A percentile compares a stretch with the other conserved stretches of the same genome.
Conservation (phyloP, 2,329 filamentous ascomycete genomes). For the Aspergillus proliferans region DNA sequence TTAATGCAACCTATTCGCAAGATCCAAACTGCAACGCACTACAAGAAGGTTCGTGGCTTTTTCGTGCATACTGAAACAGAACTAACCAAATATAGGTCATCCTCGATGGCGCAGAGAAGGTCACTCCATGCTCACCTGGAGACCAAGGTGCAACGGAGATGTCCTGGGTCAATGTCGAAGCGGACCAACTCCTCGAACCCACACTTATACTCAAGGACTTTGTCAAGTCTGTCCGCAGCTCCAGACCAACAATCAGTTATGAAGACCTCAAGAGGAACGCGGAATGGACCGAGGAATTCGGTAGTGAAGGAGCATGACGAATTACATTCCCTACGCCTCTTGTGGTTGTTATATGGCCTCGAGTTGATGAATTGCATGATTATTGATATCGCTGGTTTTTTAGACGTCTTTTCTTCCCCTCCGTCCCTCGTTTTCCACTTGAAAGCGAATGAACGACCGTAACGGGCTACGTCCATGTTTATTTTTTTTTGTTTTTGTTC, state of each 20-base stretch:
- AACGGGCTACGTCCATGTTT: slow-evolving; percentile 5
- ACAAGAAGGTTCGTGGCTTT: slow-evolving; percentile 65
- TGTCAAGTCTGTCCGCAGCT: slow-evolving; percentile 79
- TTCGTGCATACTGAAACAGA: slow-evolving; percentile 4
- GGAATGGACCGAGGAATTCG: slow-evolving; percentile 95
- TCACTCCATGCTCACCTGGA: slow-evolving; percentile 88
- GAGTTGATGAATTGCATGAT: background rate
- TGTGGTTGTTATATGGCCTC: background rate
- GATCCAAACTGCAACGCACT: slow-evolving; percentile 96
- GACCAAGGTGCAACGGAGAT: slow-evolving; percentile 82
- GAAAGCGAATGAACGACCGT: background rate
- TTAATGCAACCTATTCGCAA: slow-evolving; percentile 96
- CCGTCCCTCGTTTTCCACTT: background rate
- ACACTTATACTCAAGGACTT: slow-evolving; percentile 87
- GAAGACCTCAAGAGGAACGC: slow-evolving; percentile 78
- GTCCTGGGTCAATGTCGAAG: slow-evolving; percentile 82
- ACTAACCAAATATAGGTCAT: slow-evolving; percentile 50
- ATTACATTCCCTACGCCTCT: background rate
- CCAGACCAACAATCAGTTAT: slow-evolving; percentile 80
- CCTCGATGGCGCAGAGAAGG: slow-evolving; percentile 54
- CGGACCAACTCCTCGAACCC: slow-evolving; percentile 79
- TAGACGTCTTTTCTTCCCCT: slow-evolving; percentile 1
- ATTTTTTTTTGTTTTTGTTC: slow-evolving; percentile 6
- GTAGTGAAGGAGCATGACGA: slow-evolving; percentile 68
- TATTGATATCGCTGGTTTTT: background rate